Base-by-base conservation (phyloP, 305 asterid genomes). In the Fraxinus velutina region DNA sequence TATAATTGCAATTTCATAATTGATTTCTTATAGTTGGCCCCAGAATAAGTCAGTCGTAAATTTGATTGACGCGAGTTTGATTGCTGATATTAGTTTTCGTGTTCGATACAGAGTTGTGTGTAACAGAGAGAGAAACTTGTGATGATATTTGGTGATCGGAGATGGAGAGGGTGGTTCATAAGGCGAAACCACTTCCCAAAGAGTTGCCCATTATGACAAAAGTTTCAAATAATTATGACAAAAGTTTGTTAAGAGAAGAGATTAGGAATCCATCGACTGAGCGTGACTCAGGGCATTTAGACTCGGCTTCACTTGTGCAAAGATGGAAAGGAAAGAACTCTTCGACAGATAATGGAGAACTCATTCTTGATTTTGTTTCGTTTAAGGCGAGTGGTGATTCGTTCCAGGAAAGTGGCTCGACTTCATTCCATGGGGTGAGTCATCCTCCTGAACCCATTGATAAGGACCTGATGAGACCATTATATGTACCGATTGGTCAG, bases 381-480 rank as follows among this genome's bases (percentile, higher is more conserved):
- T 83, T 87, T 13, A 90, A 84, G 85, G 47, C 88, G 12, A 82
- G 94, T 8, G 90, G 81, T 24, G 97, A 92, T 82, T 88, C 97
- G 0, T 87, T 86, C 12, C 98, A 96, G 79, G 98, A 94, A 34
- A 50, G 81, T 44, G 97, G 98, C 71, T 90, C 95, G 22, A 89
- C 92, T 50, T 96, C 98, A 10, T 96, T 96, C 86, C 97, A 91
- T 73, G 99, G 99, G 32, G 99, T 89, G 84, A 92, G 94, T 75
- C 99, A 96, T 79, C 99, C 99, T 13, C 93, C 94, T 0, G 99
- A 96, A 82, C 99, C 99, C 0, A 79, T 89, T 39, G 99, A 93
- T 77, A 82, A 83, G 0, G 97, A 92, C 87, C 88, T 87, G 78
- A 91, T 94, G 97, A 91, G 90, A 83, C 98, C 97, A 8, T 92